These are phyloP conservation scores for Colletotrichum viniferum DNA, from an alignment of 2,329 filamentous ascomycete genomes.

Conservation along the genomic window DNA sequence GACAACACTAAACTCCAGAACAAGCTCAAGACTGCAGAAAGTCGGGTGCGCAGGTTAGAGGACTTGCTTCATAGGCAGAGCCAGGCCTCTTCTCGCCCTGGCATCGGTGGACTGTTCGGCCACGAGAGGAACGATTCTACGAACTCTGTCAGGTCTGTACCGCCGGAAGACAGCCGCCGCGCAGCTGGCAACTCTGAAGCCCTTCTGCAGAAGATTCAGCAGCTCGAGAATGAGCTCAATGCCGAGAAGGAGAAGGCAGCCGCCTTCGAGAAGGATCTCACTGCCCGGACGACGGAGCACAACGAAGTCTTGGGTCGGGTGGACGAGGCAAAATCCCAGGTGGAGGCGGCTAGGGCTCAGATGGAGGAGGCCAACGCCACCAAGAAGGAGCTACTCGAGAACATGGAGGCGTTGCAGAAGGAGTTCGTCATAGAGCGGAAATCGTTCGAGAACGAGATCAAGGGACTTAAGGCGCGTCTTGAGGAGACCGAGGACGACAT, in stretches of 20 bases:
- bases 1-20: conserved; percentile 79
- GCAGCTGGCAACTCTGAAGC: conserved; percentile 53
- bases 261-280: conserved; percentile 72
- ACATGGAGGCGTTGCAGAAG: conserved; percentile 88
- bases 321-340: conserved; percentile 72
- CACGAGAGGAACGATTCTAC: conserved; percentile 55
- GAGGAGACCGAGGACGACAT: conserved; percentile 94
- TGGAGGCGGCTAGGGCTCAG: conserved; percentile 58
- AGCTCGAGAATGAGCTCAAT: conserved; percentile 78
- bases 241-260: conserved; percentile 72
- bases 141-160: conserved; percentile 50
- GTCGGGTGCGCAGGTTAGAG: conserved; percentile 87
- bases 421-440: conserved; percentile 88
- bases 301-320: conserved; percentile 71
- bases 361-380: conserved; percentile 88
- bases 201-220: conserved; percentile 53
- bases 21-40: conserved; percentile 82
- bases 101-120: conserved; percentile 59
- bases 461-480: conserved; percentile 73
- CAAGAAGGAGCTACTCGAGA: conserved; percentile 91
- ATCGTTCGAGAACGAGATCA: conserved; percentile 81
- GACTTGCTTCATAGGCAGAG: conserved; percentile 88
- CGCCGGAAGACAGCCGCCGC: conserved; percentile 46
- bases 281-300: conserved; percentile 59
- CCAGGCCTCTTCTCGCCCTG: conserved; percentile 59